Conservation (phyloP, 495 filamentous ascomycete species). For the Glonium stellatum region DNA sequence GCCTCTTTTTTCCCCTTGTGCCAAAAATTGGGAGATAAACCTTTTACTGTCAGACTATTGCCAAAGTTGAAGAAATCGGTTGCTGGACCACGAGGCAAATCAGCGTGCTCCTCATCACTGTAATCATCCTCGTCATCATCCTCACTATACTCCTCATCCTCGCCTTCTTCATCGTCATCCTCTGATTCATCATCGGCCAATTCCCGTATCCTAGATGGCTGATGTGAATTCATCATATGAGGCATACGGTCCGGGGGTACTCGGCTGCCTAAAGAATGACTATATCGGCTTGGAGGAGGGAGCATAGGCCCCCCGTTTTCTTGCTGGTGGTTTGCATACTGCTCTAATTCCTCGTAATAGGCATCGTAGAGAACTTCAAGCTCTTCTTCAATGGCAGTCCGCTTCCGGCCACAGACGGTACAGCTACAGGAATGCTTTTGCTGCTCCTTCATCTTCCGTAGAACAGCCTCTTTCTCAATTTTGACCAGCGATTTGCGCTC, state of each 20-base stretch:
- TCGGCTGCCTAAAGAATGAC: constrained; percentile 7
- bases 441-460: constrained; percentile 99
- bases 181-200: constrained; percentile 53
- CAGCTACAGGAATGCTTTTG: constrained; percentile 99
- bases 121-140: constrained; percentile 48
- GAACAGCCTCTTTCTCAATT: constrained; percentile 95
- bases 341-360: constrained; percentile 96
- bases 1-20: not conserved
- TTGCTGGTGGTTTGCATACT: constrained; percentile 89
- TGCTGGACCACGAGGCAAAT: constrained; percentile 46
- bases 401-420: constrained; percentile 91
- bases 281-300: constrained; percentile 40
- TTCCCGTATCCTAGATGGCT: constrained; percentile 42
- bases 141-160: constrained; percentile 53
- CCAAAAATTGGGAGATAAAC: constrained; percentile 44
- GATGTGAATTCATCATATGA: not conserved
- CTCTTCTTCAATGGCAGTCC: constrained; percentile 97
- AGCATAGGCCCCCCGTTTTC: constrained; percentile 56
- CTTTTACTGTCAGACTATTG: constrained; percentile 93
- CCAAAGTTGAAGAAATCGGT: constrained; percentile 95
- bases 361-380: constrained; percentile 98
- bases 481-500: constrained; percentile 91
- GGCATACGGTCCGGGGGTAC: constrained; percentile 11
- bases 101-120: constrained; percentile 50
- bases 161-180: constrained; percentile 49